These are phyloP conservation scores for Saprolegnia diclina DNA, from an alignment of 352 stramenopile species.

Conservation along the genomic window DNA sequence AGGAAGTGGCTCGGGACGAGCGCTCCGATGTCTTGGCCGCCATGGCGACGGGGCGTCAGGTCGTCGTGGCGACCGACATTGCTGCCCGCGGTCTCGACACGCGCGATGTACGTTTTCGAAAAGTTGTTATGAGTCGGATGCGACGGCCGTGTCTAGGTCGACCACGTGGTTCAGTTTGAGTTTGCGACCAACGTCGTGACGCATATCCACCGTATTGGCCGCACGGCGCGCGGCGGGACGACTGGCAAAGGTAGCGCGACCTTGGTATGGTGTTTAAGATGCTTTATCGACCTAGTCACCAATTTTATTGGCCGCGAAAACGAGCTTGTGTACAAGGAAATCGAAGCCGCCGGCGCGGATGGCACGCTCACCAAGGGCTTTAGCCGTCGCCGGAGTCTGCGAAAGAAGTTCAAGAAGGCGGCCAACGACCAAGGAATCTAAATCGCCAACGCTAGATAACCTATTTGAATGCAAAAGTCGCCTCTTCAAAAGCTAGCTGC, in stretches of 20 bases:
- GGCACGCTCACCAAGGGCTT: constrained; percentile 55
- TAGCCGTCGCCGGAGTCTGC: constrained; percentile 73
- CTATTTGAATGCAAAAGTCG: not conserved
- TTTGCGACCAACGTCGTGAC: constrained; percentile 77
- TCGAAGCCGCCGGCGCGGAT: constrained; percentile 43
- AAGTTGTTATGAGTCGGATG: not conserved
- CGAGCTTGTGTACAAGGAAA: constrained; percentile 55
- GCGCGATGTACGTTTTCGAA: constrained; percentile 37
- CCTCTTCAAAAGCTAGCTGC: no score
- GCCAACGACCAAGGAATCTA: not conserved
- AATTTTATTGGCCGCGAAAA: constrained; percentile 65
- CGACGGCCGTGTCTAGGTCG: constrained; percentile 19
- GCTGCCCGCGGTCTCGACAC: constrained; percentile 67
- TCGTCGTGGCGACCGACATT: constrained; percentile 75
- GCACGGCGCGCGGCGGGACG: constrained; percentile 53
- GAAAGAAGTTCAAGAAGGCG: constrained; percentile 73
- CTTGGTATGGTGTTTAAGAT: not conserved
- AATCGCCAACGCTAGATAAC: not conserved
- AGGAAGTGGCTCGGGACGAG: constrained; percentile 49
- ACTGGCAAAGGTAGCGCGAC: constrained; percentile 40
- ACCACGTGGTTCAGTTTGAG: constrained; percentile 74
- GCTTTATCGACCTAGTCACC: constrained; percentile 37
- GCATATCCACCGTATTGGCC: constrained; percentile 72
- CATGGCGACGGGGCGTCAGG: constrained; percentile 36
- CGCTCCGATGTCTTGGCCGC: constrained; percentile 42